Conservation (phyloP, 1,139 yeast species). For the Hansenula sp. region DNA sequence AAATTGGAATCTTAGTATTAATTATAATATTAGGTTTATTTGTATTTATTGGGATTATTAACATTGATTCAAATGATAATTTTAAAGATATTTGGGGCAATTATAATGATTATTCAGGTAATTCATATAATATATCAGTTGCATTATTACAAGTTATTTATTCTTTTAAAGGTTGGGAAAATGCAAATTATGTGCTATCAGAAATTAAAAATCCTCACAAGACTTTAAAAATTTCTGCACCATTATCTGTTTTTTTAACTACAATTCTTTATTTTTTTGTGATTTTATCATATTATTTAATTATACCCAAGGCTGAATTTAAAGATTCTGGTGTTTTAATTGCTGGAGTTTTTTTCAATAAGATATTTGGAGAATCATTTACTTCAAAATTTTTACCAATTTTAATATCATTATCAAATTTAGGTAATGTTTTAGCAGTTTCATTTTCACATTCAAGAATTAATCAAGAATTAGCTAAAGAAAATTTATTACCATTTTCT, state of each 20-base stretch:
- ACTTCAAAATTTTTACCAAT: constrained; percentile 41
- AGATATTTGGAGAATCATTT: constrained; percentile 41
- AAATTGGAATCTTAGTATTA: constrained; percentile 35
- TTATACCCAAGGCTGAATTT: constrained; percentile 43
- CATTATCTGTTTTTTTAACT: constrained; percentile 40
- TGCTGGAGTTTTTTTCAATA: constrained; percentile 46
- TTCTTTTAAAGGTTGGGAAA: constrained; percentile 62
- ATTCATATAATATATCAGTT: constrained; percentile 35
- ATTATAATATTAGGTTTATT: constrained; percentile 35
- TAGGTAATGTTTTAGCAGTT: constrained; percentile 50
- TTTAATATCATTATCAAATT: constrained; percentile 41
- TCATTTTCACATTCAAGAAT: constrained; percentile 48
- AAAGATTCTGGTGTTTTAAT: constrained; percentile 44
- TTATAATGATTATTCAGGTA: constrained; percentile 17
- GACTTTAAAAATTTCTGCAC: constrained; percentile 45
- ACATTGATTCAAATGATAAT: constrained; percentile 16
- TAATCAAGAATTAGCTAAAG: constrained; percentile 44
- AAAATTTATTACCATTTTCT: constrained; percentile 41
- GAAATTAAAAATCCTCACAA: constrained; percentile 46
- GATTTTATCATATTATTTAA: constrained; percentile 40
- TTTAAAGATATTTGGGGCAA: constrained; percentile 30
- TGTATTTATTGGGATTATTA: constrained; percentile 6
- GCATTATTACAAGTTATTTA: constrained; percentile 55
- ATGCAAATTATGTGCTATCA: constrained; percentile 46
- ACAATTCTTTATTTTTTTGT: constrained; percentile 41